Evolutionary conservation across 441 rosid species (phyloP).

Genomic region (Gossypium laxum): DNA sequence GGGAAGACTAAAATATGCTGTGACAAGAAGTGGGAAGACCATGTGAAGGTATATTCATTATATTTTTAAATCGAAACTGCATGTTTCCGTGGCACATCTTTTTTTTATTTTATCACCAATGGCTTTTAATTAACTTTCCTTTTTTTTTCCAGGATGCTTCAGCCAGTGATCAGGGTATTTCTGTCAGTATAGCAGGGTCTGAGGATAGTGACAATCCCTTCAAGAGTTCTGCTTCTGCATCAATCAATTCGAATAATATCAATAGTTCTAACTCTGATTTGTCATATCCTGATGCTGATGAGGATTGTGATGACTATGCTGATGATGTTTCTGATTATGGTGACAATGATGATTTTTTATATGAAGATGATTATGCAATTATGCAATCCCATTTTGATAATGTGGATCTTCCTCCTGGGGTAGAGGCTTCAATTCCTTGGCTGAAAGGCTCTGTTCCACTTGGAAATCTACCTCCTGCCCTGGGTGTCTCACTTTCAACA

Average conservation of each 20-base stretch:
- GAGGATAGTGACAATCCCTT: slow-evolving; percentile 20
- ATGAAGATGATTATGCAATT: slow-evolving; percentile 29
- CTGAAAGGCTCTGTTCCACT: slow-evolving; percentile 23
- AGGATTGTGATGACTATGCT: slow-evolving; percentile 13
- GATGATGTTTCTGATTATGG: slow-evolving; percentile 28
- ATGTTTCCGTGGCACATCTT: not conserved
- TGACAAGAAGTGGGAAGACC: slow-evolving; percentile 15
- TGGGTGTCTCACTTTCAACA: slow-evolving; percentile 16
- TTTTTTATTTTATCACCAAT: not conserved
- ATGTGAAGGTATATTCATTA: slow-evolving; percentile 17
- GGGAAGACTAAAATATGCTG: slow-evolving; percentile 30
- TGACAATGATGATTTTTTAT: slow-evolving; percentile 13
- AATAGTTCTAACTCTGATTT: slow-evolving; percentile 30
- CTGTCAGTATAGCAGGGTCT: slow-evolving; percentile 19
- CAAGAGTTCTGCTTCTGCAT: slow-evolving; percentile 25
- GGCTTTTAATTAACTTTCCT: not conserved
- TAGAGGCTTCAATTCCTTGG: slow-evolving; percentile 45
- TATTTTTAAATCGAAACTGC: not conserved
- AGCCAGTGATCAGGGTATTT: slow-evolving; percentile 20
- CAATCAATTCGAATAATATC: slow-evolving; percentile 19
- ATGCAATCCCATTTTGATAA: slow-evolving; percentile 42
- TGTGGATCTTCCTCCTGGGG: slow-evolving; percentile 51
- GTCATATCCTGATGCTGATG: slow-evolving; percentile 23
- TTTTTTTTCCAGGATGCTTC: slow-evolving; percentile 28
- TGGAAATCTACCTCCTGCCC: slow-evolving; percentile 9